Base-by-base conservation (phyloP, 2,329 filamentous ascomycete species). In the Fusarium humuli region DNA sequence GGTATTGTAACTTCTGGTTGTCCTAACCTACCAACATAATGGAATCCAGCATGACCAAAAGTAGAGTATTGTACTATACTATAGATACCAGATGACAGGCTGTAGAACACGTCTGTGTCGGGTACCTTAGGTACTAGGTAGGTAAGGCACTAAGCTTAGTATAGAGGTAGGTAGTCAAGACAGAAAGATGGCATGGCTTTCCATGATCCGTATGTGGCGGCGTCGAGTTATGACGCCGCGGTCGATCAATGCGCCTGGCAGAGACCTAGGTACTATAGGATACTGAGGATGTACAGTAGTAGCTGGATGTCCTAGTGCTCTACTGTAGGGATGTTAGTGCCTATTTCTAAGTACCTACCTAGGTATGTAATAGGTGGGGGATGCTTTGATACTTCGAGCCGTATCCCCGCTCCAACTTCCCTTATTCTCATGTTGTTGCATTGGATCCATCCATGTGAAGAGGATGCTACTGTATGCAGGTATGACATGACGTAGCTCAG, bases 201-300 rank as follows among this genome's bases (percentile, higher is more conserved):
- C 40, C 40, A 54, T 45, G 47, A 52, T 65, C 48, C 37, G 57
- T 58, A 59, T 57, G 62, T 67, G 67, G 67, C 67, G 52, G 62
- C 53, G 29, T 57, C 62, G 34, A 53, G 25, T 53, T 54, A 70
- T 71, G 67, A 70, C 68, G 68, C 67, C 67, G 44, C 41, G 47
- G 63, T 55, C 63, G 54, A 68, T 67, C 47, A 48, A 65, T 65
- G 57, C 46, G 48, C 37, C 40, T 40, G 65, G n/a, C 53, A 60
- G 46, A 32, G n/a, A 13, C 46, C 32, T 34, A 32, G 14, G 30
- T 16, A 34, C 30, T 32, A 34, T 34, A 34, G 32, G 32, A 16
- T 34, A 32, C 47, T 22, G 22, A 30, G 20, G n/a, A 8, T 23
- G 27, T 30, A 22, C 29, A 11, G 10, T 37, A 23, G 20, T 50